Evolutionary conservation across 306 rosid species (phyloP).

Genomic region (Lithocarpus polystachyus): DNA sequence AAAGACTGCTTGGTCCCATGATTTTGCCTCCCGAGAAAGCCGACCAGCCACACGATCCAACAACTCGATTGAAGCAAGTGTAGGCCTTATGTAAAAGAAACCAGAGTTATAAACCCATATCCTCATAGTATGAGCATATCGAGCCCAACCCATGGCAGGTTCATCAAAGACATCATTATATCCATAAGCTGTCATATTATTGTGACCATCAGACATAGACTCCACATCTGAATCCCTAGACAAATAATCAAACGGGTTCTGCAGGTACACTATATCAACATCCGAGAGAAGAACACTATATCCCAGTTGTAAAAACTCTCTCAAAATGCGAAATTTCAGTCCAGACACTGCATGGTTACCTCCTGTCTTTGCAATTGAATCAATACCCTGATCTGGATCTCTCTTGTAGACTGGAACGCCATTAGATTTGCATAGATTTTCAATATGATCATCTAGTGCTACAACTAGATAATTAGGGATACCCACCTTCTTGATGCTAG

Average conservation of each 20-base stretch:
- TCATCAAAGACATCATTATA: slow-evolving; percentile 83
- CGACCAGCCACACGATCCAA: slow-evolving; percentile 77
- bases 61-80: slow-evolving; percentile 85
- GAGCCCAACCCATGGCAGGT: slow-evolving; percentile 62
- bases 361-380: slow-evolving; percentile 55
- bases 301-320: slow-evolving; percentile 86
- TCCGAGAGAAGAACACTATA: slow-evolving; percentile 83
- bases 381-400: slow-evolving; percentile 70
- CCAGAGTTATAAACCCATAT: slow-evolving; percentile 97
- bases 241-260: slow-evolving; percentile 82
- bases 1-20: slow-evolving; percentile 95
- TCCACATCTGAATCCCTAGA: slow-evolving; percentile 88
- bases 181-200: slow-evolving; percentile 78
- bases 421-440: slow-evolving; percentile 65
- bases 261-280: slow-evolving; percentile 81
- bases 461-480: slow-evolving; percentile 74
- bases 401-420: slow-evolving; percentile 76
- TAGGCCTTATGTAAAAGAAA: slow-evolving; percentile 81
- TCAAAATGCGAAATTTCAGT: slow-evolving; percentile 70
- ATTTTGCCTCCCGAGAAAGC: slow-evolving; percentile 45
- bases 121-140: slow-evolving; percentile 62
- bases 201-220: slow-evolving; percentile 92
- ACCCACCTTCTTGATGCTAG: slow-evolving; percentile 70
- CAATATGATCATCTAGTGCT: slow-evolving; percentile 63
- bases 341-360: slow-evolving; percentile 84